A percentile compares a stretch with the other conserved stretches of the same genome.
Conservation (phyloP, 306 rosid genomes). For the Prunus mongolica region DNA sequence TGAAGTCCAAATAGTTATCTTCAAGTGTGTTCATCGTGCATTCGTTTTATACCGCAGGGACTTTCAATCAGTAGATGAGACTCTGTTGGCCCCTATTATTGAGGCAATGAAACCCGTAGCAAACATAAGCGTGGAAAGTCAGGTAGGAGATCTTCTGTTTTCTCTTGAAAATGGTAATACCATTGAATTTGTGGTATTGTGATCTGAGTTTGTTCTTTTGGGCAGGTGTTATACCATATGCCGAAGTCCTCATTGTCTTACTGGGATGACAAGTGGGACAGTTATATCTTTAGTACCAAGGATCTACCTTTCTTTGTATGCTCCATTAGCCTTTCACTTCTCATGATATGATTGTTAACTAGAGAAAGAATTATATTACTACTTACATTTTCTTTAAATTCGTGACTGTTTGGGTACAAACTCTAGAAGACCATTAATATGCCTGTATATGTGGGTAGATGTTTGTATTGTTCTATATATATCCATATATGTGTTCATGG, state of each 20-base stretch:
- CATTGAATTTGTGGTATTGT: background rate
- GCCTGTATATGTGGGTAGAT: background rate
- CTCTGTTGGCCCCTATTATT: slow-evolving; percentile 63
- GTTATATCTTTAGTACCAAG: slow-evolving; percentile 60
- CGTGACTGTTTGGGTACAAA: background rate
- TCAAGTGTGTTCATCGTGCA: background rate
- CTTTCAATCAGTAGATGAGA: slow-evolving; percentile 54
- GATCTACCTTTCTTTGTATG: slow-evolving; percentile 98
- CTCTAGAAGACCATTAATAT: background rate
- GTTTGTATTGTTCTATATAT: background rate
- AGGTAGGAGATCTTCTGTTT: slow-evolving; percentile 33
- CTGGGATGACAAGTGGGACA: slow-evolving; percentile 66
- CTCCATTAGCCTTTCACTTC: slow-evolving; percentile 21
- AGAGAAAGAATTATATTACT: slow-evolving; percentile 9
- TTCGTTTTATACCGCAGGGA: slow-evolving; percentile 53
- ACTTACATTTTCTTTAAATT: background rate
- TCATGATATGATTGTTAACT: slow-evolving; percentile 20
- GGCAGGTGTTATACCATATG: slow-evolving; percentile 80
- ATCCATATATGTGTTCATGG: background rate
- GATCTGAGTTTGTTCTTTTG: slow-evolving; percentile 17
- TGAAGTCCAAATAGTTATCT: background rate
- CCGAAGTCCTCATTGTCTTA: slow-evolving; percentile 79
- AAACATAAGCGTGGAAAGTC: slow-evolving; percentile 83
- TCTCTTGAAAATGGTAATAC: slow-evolving; percentile 5
- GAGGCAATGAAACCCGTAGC: slow-evolving; percentile 75